These are phyloP conservation scores for Yamadazyma diddensiae DNA, from an alignment of 1,139 yeast species.

Conservation along the genomic window DNA sequence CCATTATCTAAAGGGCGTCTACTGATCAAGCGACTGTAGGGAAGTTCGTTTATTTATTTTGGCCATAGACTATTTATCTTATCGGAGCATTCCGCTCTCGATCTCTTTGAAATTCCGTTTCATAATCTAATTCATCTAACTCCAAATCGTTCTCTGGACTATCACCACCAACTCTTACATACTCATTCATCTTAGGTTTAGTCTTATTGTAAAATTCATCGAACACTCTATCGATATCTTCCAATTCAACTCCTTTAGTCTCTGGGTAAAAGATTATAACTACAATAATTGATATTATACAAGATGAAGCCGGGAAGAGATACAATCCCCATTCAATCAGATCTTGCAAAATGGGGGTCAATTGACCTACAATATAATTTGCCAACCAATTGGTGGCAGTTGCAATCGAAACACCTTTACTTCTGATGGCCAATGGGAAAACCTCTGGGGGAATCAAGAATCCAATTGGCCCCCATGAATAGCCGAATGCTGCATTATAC, in stretches of 20 bases:
- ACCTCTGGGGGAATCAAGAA: slow-evolving; percentile 56
- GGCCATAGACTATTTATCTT: too few relatives aligned
- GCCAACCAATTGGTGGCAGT: slow-evolving; percentile 57
- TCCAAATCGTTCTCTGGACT: slow-evolving; percentile 15
- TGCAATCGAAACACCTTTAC: slow-evolving; percentile 53
- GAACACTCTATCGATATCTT: slow-evolving; percentile 83
- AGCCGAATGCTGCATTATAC: slow-evolving; percentile 53
- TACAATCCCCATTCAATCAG: slow-evolving; percentile 50
- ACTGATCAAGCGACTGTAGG: too few relatives aligned
- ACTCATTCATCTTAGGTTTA: slow-evolving; percentile 21
- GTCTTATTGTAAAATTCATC: slow-evolving; percentile 43
- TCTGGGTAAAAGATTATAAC: slow-evolving; percentile 79
- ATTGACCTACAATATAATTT: slow-evolving; percentile 53
- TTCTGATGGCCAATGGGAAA: slow-evolving; percentile 50
- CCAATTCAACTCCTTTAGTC: slow-evolving; percentile 83
- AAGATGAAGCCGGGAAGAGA: slow-evolving; percentile 45
- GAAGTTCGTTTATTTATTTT: too few relatives aligned
- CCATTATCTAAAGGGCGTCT: too few relatives aligned
- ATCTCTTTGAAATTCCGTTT: slow-evolving; percentile 9
- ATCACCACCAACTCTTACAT: slow-evolving; percentile 12
- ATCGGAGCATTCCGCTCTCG: slow-evolving; percentile 5
- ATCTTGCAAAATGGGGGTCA: slow-evolving; percentile 49
- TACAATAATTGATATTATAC: slow-evolving; percentile 42
- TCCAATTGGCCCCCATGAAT: slow-evolving; percentile 58
- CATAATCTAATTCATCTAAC: slow-evolving; percentile 22